Evolutionary conservation across 2,329 filamentous ascomycete genomes (phyloP).

Genomic region (Bipolaris gigantea): DNA sequence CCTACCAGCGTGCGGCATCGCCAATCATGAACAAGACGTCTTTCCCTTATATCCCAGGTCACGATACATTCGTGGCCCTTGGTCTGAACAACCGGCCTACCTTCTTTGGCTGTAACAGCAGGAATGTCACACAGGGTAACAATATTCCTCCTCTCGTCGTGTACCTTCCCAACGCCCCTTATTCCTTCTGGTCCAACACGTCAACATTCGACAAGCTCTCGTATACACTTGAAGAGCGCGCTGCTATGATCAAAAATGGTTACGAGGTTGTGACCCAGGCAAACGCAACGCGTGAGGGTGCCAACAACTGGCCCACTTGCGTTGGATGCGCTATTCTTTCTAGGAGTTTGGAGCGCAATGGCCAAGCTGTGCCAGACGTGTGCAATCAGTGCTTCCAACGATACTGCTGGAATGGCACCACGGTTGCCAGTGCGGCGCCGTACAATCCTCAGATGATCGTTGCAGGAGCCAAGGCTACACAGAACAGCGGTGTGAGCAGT

Average conservation of each 20-base stretch:
- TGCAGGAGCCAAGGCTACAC: constrained; percentile 18
- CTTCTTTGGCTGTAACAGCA: constrained; percentile 77
- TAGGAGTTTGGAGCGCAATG: constrained; percentile 73
- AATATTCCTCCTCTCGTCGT: constrained; percentile 69
- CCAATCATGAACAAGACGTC: constrained; percentile 65
- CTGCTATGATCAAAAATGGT: constrained; percentile 83
- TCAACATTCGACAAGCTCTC: constrained; percentile 68
- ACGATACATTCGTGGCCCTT: constrained; percentile 77
- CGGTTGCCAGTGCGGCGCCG: constrained; percentile 39
- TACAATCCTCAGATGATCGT: constrained; percentile 35
- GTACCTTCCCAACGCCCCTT: constrained; percentile 86
- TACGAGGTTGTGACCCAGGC: constrained; percentile 81
- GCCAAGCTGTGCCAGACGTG: constrained; percentile 66
- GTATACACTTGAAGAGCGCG: constrained; percentile 68
- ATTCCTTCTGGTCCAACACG: constrained; percentile 74
- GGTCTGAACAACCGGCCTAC: constrained; percentile 73
- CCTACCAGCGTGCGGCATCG: constrained; percentile 67
- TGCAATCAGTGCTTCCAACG: constrained; percentile 75
- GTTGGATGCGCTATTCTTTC: constrained; percentile 85
- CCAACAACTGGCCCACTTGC: constrained; percentile 72
- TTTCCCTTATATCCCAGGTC: constrained; percentile 73
- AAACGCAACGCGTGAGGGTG: constrained; percentile 71
- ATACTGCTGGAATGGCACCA: constrained; percentile 95
- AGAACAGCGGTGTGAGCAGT: constrained; percentile 26
- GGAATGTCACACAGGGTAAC: constrained; percentile 59